Percentiles rank a stretch among this genome's conserved stretches.
These are phyloP conservation scores for Epicoccum nigrum DNA, from an alignment of 2,329 filamentous ascomycete genomes.

Conservation along the genomic window DNA sequence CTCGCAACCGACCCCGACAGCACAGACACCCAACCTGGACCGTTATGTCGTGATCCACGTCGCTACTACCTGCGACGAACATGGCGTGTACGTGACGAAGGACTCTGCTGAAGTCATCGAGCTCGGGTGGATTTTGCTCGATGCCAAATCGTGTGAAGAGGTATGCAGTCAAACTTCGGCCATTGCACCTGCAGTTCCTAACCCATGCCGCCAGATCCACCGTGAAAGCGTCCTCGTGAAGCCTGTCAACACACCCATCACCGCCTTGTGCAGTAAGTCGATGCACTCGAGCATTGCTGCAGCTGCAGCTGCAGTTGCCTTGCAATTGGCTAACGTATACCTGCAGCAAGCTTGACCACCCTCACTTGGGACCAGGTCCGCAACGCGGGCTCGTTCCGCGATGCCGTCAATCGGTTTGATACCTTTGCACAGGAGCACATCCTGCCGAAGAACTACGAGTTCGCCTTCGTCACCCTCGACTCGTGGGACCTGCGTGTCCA, in stretches of 20 bases:
- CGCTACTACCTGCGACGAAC: constrained; percentile 97
- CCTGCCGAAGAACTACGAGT: constrained; percentile 88
- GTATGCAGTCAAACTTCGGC: constrained; percentile 55
- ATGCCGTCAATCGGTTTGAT: constrained; percentile 95
- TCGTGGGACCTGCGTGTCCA: constrained; percentile 98
- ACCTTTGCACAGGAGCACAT: constrained; percentile 91
- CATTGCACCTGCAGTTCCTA: constrained; percentile 27
- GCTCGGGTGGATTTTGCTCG: constrained; percentile 95
- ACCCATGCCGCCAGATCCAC: constrained; percentile 70
- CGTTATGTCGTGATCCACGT: constrained; percentile 98
- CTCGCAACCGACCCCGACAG: constrained; percentile 36
- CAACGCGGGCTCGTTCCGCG: constrained; percentile 94
- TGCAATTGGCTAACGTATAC: constrained; percentile 37
- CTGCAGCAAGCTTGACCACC: constrained; percentile 88
- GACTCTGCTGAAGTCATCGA: constrained; percentile 99
- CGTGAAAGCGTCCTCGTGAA: constrained; percentile 97
- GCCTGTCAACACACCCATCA: constrained; percentile 98
- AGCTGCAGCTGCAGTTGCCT: background rate
- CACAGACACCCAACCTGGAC: constrained; percentile 66
- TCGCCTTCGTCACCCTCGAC: constrained; percentile 97
- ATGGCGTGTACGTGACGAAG: constrained; percentile 98
- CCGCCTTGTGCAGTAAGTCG: constrained; percentile 92
- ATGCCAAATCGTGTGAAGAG: constrained; percentile 91
- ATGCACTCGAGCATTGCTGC: constrained; percentile 3
- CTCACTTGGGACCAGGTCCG: constrained; percentile 99